Base-by-base conservation (phyloP, 2,329 filamentous ascomycete genomes). In the Metarhizium sp. region DNA sequence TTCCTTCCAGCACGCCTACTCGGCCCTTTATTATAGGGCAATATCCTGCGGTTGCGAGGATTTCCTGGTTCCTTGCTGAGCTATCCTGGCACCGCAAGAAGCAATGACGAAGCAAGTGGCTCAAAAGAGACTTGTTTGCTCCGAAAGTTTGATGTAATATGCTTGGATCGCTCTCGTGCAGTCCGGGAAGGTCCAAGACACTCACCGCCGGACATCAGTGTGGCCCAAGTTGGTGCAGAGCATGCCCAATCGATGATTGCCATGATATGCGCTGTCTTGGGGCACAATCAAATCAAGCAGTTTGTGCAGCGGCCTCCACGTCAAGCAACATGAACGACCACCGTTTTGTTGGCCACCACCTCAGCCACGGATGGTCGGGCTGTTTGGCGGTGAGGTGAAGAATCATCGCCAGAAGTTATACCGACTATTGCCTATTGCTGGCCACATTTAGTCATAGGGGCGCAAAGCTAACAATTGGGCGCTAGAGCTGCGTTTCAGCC, bases 201-300 rank as follows among this genome's bases (percentile, higher is more conserved):
- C 43, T 53, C 52, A 53, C 52, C 52, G 52, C 52, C 43, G 18
- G 25, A 53, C 30, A 14, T 49, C 42, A 25, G 16, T 50, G 49
- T 48, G 29, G 40, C 48, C 40, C n/a, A 50, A 11, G 53, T 40
- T 38, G 34, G 34, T 32, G 50, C 45, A 14, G 30, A 45, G 18
- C 6, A 13, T 25, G 54, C 30, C 45, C 51, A 36, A 38, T 29
- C 42, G 36, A 14, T 32, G 30, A 36, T 20, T 13, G 51, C 6
- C 51, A 43, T 38, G 18, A 51, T 38, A 11, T 48, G 20, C 25
- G 20, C 30, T 48, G 45, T 48, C 45, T 48, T 48, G 45, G 45
- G 45, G 13, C 45, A 48, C 20, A 29, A 48, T 48, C 25, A 48
- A 48, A 48, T 48, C 20, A n/a, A 48, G 25, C 20, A 29, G 25